A percentile compares a stretch with the other conserved stretches of the same genome.
Conservation (phyloP, 257 asterid genomes). For the Ajuga chamaepitys region DNA sequence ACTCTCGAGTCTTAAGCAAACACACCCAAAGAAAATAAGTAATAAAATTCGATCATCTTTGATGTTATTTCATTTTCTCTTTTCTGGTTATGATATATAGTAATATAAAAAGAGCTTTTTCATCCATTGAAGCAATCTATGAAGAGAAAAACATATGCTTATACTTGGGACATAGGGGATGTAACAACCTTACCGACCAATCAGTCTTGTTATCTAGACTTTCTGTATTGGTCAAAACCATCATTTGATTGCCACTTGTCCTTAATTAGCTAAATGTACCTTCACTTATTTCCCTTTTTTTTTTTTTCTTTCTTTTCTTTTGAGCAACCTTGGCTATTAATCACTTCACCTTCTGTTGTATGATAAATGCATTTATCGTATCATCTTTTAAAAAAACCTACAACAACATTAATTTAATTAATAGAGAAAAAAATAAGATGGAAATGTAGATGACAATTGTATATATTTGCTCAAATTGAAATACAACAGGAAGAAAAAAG, state of each 20-base stretch:
- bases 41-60: background rate
- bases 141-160: slow-evolving; percentile 16
- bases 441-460: too few species aligned
- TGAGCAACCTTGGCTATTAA: too few species aligned
- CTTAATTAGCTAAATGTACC: slow-evolving; percentile 4
- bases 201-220: slow-evolving; percentile 25
- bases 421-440: too few species aligned
- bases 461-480: too few species aligned
- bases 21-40: background rate
- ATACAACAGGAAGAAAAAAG: too few species aligned
- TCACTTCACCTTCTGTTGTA: too few species aligned
- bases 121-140: slow-evolving; percentile 22
- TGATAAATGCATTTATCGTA: too few species aligned
- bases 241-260: slow-evolving; percentile 31
- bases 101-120: background rate
- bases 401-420: too few species aligned
- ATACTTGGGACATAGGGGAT: slow-evolving; percentile 49
- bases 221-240: slow-evolving; percentile 37
- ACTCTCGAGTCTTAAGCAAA: too few species aligned
- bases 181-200: slow-evolving; percentile 69
- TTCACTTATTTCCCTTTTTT: too few species aligned
- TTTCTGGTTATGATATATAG: background rate
- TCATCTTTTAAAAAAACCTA: too few species aligned
- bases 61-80: background rate
- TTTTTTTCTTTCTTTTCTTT: too few species aligned